These are phyloP conservation scores for Athelia psychrophila DNA, from an alignment of 1,284 basidiomycete genomes.

Conservation along the genomic window DNA sequence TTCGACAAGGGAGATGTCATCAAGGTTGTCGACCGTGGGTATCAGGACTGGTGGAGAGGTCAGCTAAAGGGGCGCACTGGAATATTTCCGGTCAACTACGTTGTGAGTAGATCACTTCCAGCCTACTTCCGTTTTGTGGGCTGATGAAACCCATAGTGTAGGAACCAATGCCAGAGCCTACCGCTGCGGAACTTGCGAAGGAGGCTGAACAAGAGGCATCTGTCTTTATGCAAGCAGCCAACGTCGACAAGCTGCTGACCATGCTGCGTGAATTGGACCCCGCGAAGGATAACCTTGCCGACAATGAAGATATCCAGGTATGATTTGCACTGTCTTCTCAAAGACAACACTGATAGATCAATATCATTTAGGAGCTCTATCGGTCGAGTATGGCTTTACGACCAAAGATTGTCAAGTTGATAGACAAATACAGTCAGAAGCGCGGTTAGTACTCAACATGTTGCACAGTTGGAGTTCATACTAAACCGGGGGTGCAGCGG, in stretches of 20 bases:
- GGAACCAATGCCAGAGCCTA: conserved; percentile 90
- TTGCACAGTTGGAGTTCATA: conserved; percentile 2
- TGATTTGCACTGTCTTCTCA: conserved; percentile 6
- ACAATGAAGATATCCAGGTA: conserved; percentile 93
- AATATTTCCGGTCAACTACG: conserved; percentile 98
- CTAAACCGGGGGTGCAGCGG: conserved; percentile 43
- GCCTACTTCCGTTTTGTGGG: conserved; percentile 3
- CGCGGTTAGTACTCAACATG: conserved; percentile 46
- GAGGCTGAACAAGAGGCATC: conserved; percentile 90
- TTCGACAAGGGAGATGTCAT: conserved; percentile 96
- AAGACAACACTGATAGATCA: neutral
- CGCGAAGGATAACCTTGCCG: conserved; percentile 82
- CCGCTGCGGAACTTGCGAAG: conserved; percentile 71
- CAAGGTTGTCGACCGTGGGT: conserved; percentile 93
- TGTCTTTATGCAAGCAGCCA: conserved; percentile 81
- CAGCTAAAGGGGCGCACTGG: conserved; percentile 91
- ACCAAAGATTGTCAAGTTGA: conserved; percentile 94
- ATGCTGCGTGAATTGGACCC: conserved; percentile 81
- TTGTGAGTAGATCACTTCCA: conserved; percentile 49
- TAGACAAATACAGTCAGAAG: conserved; percentile 98
- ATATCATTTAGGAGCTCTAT: conserved; percentile 73
- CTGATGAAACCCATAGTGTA: conserved; percentile 25
- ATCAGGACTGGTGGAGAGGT: conserved; percentile 99
- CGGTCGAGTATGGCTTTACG: conserved; percentile 85
- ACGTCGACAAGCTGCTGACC: conserved; percentile 85